These are phyloP conservation scores for Vigna radiata DNA, from an alignment of 306 rosid species.

Conservation along the genomic window DNA sequence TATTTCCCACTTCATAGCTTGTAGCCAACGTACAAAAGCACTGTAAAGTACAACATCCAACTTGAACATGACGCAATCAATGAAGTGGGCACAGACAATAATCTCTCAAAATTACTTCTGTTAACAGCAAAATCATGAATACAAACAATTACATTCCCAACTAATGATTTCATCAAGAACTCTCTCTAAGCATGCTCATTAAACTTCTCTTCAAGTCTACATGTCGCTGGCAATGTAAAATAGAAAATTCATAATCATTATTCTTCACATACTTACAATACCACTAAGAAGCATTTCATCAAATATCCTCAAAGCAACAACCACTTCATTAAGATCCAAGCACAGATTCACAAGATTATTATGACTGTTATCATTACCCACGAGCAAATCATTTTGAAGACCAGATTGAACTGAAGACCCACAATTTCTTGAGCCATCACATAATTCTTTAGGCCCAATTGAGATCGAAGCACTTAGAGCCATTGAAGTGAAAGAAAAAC, in stretches of 20 bases:
- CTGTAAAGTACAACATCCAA: neutral
- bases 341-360: slow-evolving; percentile 28
- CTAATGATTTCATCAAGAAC: slow-evolving; percentile 31
- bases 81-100: slow-evolving; percentile 39
- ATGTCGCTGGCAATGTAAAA: slow-evolving; percentile 37
- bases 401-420: slow-evolving; percentile 46
- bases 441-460: slow-evolving; percentile 40
- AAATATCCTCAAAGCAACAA: slow-evolving; percentile 49
- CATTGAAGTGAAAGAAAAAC: slow-evolving; percentile 5
- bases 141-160: slow-evolving; percentile 38
- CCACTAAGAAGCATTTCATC: slow-evolving; percentile 57
- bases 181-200: slow-evolving; percentile 47
- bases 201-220: slow-evolving; percentile 42
- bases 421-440: slow-evolving; percentile 42
- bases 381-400: slow-evolving; percentile 33
- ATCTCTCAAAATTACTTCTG: slow-evolving; percentile 41
- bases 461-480: slow-evolving; percentile 1
- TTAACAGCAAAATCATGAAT: slow-evolving; percentile 37
- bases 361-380: slow-evolving; percentile 31
- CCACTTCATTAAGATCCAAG: slow-evolving; percentile 39
- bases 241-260: slow-evolving; percentile 33
- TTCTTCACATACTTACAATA: slow-evolving; percentile 40
- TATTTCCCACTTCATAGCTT: neutral
- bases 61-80: slow-evolving; percentile 36
- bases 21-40: neutral